A percentile compares a stretch with the other conserved stretches of the same genome.
Evolutionary conservation across 164 flowering plant genomes (phyloP).

Genomic region (Brasenia schreberi): DNA sequence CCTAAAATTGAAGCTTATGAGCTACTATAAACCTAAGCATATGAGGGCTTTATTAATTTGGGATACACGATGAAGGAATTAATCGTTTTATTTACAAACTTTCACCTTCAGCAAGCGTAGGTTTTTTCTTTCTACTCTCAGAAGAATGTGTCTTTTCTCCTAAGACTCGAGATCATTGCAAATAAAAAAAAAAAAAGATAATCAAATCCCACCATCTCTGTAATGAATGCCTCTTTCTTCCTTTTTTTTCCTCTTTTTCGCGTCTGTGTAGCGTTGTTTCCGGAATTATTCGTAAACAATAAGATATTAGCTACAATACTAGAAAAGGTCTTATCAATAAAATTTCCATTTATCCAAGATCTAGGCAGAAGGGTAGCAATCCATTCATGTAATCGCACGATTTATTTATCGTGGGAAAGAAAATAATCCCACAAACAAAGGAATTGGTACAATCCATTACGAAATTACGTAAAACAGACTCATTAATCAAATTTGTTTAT

Average conservation of each 20-base stretch:
- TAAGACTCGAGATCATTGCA: background rate
- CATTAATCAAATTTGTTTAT: background rate
- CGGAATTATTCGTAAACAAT: background rate
- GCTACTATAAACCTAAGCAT: too few relatives aligned
- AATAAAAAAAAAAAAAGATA: background rate
- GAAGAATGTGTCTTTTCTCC: background rate
- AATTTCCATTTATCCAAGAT: background rate
- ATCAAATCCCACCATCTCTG: background rate
- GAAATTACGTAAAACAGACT: background rate
- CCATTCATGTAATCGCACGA: background rate
- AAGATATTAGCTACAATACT: background rate
- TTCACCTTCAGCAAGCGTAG: background rate
- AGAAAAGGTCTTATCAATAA: slow-evolving; percentile 1
- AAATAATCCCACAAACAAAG: background rate
- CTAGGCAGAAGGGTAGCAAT: background rate
- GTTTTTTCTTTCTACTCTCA: slow-evolving; percentile 1
- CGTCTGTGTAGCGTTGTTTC: too few relatives aligned
- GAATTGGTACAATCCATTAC: background rate
- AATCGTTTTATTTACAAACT: slow-evolving; percentile 2
- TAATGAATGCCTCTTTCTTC: background rate
- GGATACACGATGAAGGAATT: slow-evolving; percentile 2
- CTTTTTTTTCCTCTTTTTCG: background rate
- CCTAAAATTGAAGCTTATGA: slow-evolving; percentile 3
- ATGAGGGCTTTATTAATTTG: slow-evolving; percentile 1
- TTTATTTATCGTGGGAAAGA: background rate